Percentiles rank a stretch among this genome's conserved stretches.
Conservation (phyloP, 2,329 filamentous ascomycete genomes). For the Coniella vitis region DNA sequence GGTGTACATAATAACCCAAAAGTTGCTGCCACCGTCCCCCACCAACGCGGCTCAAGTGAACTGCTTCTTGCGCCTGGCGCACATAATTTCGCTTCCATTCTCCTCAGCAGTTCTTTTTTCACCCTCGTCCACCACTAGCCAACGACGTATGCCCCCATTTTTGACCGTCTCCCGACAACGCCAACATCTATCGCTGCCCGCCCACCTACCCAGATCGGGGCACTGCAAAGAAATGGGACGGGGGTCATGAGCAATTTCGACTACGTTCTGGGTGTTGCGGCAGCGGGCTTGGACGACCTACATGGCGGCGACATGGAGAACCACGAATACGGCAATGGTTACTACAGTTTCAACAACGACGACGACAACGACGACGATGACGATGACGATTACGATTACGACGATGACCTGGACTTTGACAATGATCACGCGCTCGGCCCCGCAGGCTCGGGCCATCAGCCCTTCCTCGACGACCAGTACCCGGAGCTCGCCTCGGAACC, state of each 20-base stretch:
- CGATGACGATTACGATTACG: conserved; percentile 2
- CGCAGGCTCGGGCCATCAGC: too few relatives aligned
- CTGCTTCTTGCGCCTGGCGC: too few relatives aligned
- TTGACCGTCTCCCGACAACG: background rate
- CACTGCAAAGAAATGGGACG: background rate
- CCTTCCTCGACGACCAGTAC: too few relatives aligned
- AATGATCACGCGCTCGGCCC: background rate
- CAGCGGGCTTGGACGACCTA: background rate
- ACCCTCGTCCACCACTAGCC: too few relatives aligned
- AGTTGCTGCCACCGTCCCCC: too few relatives aligned
- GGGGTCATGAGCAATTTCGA: background rate
- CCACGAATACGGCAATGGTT: conserved; percentile 3
- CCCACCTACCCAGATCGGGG: background rate
- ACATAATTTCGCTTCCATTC: too few relatives aligned
- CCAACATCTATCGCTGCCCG: background rate
- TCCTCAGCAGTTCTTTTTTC: too few relatives aligned
- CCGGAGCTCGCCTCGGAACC: background rate
- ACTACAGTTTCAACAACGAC: background rate
- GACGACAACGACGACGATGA: background rate
- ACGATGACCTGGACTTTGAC: conserved; percentile 4
- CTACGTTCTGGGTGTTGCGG: background rate
- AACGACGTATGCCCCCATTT: background rate
- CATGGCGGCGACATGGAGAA: background rate
- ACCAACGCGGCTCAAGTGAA: too few relatives aligned
- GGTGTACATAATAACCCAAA: too few relatives aligned